Conservation (phyloP, 495 filamentous ascomycete genomes). For the Mytilinidion resinicola region DNA sequence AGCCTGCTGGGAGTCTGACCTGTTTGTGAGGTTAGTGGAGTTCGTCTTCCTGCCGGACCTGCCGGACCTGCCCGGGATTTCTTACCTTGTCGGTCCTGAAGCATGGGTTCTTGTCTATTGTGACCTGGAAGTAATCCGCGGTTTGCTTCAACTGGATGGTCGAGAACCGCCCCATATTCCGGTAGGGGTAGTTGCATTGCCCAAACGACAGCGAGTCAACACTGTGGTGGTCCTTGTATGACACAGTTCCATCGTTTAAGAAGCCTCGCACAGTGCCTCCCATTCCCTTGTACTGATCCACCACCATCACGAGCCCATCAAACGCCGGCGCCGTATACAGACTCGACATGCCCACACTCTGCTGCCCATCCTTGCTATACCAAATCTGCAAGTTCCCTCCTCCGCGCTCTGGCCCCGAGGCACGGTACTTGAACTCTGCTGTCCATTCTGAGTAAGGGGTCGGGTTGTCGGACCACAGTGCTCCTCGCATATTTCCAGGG, state of each 20-base stretch:
- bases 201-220: constrained; percentile 87
- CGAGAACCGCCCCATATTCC: constrained; percentile 80
- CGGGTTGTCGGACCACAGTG: constrained; percentile 64
- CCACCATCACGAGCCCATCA: constrained; percentile 77
- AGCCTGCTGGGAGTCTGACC: constrained; percentile 69
- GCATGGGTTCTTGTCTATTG: constrained; percentile 74
- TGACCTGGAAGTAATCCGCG: constrained; percentile 61
- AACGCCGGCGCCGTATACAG: constrained; percentile 77
- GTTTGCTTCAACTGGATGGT: constrained; percentile 66
- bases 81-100: constrained; percentile 71
- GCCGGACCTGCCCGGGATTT: background rate
- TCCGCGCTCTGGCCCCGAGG: constrained; percentile 74
- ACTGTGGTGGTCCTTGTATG: constrained; percentile 71
- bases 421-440: constrained; percentile 79
- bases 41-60: too few species aligned
- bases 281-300: constrained; percentile 79
- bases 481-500: constrained; percentile 79
- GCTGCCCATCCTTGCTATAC: constrained; percentile 69
- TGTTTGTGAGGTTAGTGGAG: constrained; percentile 19
- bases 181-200: constrained; percentile 84
- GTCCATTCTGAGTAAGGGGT: constrained; percentile 53
- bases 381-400: constrained; percentile 90
- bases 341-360: constrained; percentile 59
- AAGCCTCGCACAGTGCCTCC: constrained; percentile 75
- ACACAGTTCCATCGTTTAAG: constrained; percentile 80